These are phyloP conservation scores for Aspergillus sclerotialis DNA, from an alignment of 2,329 filamentous ascomycete species.

Conservation along the genomic window DNA sequence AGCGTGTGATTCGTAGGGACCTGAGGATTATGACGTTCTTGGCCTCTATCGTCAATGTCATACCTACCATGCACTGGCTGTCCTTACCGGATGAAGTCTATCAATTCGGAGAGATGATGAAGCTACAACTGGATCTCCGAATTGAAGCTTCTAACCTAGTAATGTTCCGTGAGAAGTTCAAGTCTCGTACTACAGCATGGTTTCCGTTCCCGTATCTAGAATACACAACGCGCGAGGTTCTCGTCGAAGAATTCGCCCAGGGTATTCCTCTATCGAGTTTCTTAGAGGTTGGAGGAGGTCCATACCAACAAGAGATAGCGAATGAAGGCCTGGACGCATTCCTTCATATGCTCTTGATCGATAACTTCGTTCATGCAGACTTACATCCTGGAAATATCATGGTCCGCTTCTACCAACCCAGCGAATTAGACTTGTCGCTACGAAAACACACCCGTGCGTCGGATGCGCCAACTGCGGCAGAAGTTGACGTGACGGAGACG, in stretches of 20 bases:
- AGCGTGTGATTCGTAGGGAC: slow-evolving; percentile 83
- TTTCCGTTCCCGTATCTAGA: slow-evolving; percentile 92
- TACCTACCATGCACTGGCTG: slow-evolving; percentile 95
- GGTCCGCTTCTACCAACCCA: slow-evolving; percentile 92
- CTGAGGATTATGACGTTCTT: slow-evolving; percentile 92
- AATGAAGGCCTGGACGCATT: slow-evolving; percentile 94
- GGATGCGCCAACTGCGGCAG: slow-evolving; percentile 41
- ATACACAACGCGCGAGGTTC: slow-evolving; percentile 83
- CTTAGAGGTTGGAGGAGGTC: slow-evolving; percentile 81
- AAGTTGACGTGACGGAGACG: slow-evolving; percentile 75
- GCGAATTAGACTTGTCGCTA: slow-evolving; percentile 59
- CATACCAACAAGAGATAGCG: slow-evolving; percentile 90
- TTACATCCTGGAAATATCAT: slow-evolving; percentile 98
- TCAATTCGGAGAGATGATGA: slow-evolving; percentile 99
- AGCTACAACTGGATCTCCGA: slow-evolving; percentile 86
- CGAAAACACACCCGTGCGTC: slow-evolving; percentile 35
- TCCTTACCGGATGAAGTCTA: slow-evolving; percentile 89
- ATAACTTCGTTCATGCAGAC: slow-evolving; percentile 97
- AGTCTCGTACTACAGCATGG: slow-evolving; percentile 82
- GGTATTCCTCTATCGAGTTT: slow-evolving; percentile 89
- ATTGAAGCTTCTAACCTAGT: slow-evolving; percentile 88
- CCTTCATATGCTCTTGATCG: slow-evolving; percentile 88
- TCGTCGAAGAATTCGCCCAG: slow-evolving; percentile 93
- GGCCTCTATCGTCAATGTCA: slow-evolving; percentile 70
- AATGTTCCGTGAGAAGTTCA: slow-evolving; percentile 85